A percentile compares a stretch with the other conserved stretches of the same genome.
Evolutionary conservation across 176 grass and related monocot species (phyloP).

Genomic region (Oryza nivara): DNA sequence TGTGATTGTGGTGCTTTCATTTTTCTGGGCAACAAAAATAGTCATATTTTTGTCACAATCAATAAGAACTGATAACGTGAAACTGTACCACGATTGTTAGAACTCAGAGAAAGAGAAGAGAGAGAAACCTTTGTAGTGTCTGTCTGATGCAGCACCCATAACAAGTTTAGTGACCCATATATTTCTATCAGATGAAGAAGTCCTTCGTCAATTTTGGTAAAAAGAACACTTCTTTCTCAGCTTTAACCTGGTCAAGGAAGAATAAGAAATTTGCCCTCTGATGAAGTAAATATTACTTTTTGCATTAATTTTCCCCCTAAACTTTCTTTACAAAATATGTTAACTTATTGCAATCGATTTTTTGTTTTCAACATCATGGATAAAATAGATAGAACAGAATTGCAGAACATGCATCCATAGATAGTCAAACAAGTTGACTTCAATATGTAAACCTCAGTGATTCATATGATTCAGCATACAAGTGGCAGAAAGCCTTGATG

Average conservation of each 20-base stretch:
- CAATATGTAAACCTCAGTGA: not conserved
- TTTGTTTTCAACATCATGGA: not conserved
- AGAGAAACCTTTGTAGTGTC: constrained; percentile 32
- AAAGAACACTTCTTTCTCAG: constrained; percentile 34
- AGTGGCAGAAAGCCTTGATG: not conserved
- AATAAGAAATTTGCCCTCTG: not conserved
- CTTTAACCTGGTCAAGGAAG: constrained; percentile 18
- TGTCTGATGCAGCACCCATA: constrained; percentile 36
- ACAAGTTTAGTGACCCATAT: constrained; percentile 37
- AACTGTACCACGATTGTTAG: not conserved
- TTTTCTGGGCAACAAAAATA: constrained; percentile 25
- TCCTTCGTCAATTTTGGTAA: constrained; percentile 7
- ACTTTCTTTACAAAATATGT: not conserved
- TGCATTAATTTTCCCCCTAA: not conserved
- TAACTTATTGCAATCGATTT: not conserved
- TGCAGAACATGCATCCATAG: not conserved
- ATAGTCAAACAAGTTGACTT: not conserved
- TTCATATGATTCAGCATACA: not conserved
- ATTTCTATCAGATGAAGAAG: constrained; percentile 35
- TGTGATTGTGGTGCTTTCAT: constrained; percentile 41
- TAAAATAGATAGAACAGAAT: not conserved
- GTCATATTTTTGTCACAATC: not conserved
- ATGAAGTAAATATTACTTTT: not conserved
- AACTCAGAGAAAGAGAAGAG: not conserved
- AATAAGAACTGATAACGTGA: not conserved